Percentiles rank a stretch among this genome's conserved stretches.
phyloP scores from a whole-genome alignment of 495 filamentous ascomycete genomes.

The Articulospora tetracladia region DNA sequence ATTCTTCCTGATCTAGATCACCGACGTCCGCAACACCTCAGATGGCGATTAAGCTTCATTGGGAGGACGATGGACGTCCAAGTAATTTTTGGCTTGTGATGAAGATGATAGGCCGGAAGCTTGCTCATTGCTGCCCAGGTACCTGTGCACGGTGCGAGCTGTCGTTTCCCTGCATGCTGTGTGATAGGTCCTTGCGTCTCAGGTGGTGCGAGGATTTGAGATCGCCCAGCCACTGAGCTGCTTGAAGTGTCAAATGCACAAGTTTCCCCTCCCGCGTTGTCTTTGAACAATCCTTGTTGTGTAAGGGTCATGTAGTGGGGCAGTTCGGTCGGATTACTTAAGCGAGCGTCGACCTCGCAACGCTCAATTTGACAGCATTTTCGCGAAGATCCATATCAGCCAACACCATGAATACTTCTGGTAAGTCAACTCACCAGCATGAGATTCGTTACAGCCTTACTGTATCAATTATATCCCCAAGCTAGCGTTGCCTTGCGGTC shows the following conservation, averaged over 20 bases:
- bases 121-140: slow-evolving; percentile 5
- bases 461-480: too few species aligned
- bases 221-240: background rate
- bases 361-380: too few species aligned
- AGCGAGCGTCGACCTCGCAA: background rate
- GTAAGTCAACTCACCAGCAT: too few species aligned
- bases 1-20: background rate
- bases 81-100: slow-evolving; percentile 1
- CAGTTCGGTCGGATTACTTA: background rate
- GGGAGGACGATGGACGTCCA: slow-evolving; percentile 4
- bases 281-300: background rate
- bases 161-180: background rate
- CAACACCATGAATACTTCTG: too few species aligned
- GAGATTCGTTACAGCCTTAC: too few species aligned
- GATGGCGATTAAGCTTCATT: background rate
- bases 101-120: background rate
- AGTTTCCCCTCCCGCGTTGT: background rate
- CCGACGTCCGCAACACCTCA: too few species aligned
- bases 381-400: too few species aligned
- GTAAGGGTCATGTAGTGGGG: too few species aligned
- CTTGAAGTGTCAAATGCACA: background rate
- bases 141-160: background rate
- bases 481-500: too few species aligned
- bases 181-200: background rate
- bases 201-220: background rate